Conservation (phyloP, 108 stramenopile genomes). For the Cyclotella cryptica region DNA sequence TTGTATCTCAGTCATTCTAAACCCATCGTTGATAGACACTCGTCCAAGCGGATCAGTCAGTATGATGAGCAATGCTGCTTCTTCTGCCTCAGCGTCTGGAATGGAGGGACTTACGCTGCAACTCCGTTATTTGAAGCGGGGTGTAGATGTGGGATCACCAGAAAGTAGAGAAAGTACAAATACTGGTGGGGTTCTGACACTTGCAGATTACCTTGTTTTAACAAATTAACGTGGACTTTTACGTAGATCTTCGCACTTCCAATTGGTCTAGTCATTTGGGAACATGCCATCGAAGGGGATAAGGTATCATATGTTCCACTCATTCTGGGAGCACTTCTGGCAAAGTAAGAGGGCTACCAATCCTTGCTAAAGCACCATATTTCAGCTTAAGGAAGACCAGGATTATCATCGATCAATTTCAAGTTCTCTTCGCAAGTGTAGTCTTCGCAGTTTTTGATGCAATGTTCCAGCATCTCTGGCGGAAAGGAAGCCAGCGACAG, state of each 20-base stretch:
- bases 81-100: constrained; percentile 38
- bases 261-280: not conserved
- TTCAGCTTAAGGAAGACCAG: no score
- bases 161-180: constrained; percentile 48
- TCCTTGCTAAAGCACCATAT: no score
- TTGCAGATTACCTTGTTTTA: constrained; percentile 70
- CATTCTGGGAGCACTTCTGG: no score
- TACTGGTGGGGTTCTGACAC: constrained; percentile 70
- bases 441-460: no score
- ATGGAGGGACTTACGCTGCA: constrained; percentile 67
- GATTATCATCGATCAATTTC: no score
- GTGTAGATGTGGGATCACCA: constrained; percentile 47
- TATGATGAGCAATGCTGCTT: constrained; percentile 35
- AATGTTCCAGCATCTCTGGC: not conserved
- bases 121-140: constrained; percentile 73
- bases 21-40: constrained; percentile 78
- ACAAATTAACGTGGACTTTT: not conserved
- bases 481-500: not conserved
- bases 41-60: constrained; percentile 63
- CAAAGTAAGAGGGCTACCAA: no score
- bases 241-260: no score
- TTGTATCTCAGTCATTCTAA: constrained; percentile 66
- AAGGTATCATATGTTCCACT: no score
- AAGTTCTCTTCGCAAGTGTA: no score
- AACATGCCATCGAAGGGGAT: no score